phyloP scores from a whole-genome alignment of 441 rosid genomes.

The Mallotus repandus region DNA sequence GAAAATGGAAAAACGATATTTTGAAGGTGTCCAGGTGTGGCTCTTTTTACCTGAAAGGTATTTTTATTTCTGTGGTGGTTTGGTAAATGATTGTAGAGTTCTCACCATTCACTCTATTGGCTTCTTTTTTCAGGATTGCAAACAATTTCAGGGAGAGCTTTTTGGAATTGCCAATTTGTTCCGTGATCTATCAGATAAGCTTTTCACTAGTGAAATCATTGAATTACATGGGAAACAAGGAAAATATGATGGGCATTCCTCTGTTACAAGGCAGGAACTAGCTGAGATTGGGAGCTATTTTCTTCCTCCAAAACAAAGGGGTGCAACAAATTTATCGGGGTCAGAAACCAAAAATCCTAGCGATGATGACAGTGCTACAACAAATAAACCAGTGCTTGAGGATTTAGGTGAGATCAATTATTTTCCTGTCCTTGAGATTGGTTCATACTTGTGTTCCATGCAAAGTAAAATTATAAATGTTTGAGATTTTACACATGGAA shows the following conservation, averaged over 20 bases:
- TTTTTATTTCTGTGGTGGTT: background rate
- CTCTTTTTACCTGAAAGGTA: background rate
- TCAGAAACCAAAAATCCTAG: slow-evolving; percentile 22
- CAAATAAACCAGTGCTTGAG: slow-evolving; percentile 44
- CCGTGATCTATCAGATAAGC: slow-evolving; percentile 85
- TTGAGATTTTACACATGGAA: background rate
- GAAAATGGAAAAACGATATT: slow-evolving; percentile 89
- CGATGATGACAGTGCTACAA: slow-evolving; percentile 27
- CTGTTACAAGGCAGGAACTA: slow-evolving; percentile 27
- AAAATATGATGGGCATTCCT: slow-evolving; percentile 25
- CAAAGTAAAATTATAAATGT: background rate
- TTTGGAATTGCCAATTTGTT: slow-evolving; percentile 92
- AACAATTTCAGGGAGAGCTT: slow-evolving; percentile 89
- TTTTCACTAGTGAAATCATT: slow-evolving; percentile 81
- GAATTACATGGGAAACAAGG: slow-evolving; percentile 49
- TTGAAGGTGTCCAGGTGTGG: slow-evolving; percentile 90
- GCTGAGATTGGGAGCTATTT: slow-evolving; percentile 25
- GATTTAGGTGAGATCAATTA: slow-evolving; percentile 59
- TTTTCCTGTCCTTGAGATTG: background rate
- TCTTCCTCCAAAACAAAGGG: slow-evolving; percentile 27
- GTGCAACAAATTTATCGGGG: slow-evolving; percentile 17
- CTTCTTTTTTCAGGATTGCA: slow-evolving; percentile 64
- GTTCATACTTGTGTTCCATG: background rate
- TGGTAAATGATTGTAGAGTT: background rate
- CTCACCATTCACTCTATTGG: slow-evolving; percentile 15